Conservation (phyloP, 371 early-diverging fungal genomes). For the Parasitella parasitica region DNA sequence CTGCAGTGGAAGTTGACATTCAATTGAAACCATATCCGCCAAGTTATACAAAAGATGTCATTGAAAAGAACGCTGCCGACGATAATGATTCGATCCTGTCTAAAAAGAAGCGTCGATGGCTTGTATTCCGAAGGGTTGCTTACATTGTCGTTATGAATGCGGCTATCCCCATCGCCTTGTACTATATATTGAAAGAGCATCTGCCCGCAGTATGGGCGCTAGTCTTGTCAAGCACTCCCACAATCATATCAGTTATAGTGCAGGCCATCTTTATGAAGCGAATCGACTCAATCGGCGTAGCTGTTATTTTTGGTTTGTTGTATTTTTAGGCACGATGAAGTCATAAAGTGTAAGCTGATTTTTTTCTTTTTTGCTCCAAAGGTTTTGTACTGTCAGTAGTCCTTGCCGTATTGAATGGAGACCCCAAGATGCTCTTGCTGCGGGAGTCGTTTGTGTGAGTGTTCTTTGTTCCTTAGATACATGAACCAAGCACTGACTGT, state of each 20-base stretch:
- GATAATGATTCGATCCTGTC: background rate
- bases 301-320: conserved; percentile 33
- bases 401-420: conserved; percentile 42
- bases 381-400: conserved; percentile 49
- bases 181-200: conserved; percentile 35
- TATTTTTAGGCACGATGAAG: conserved; percentile 15
- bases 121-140: conserved; percentile 5
- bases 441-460: conserved; percentile 48
- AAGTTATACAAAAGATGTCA: background rate
- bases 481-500: background rate
- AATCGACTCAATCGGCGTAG: conserved; percentile 39
- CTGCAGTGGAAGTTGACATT: conserved; percentile 8
- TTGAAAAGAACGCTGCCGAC: background rate
- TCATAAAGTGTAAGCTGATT: conserved; percentile 42
- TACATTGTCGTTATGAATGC: conserved; percentile 39
- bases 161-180: conserved; percentile 37
- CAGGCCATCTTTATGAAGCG: conserved; percentile 34
- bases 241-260: conserved; percentile 34
- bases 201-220: conserved; percentile 43
- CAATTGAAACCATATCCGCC: background rate
- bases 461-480: background rate
- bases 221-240: conserved; percentile 41
- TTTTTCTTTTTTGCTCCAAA: conserved; percentile 7
- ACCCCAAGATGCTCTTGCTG: conserved; percentile 48
- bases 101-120: conserved; percentile 14